Percentiles rank a stretch among this genome's conserved stretches.
These are phyloP conservation scores for Cerrena zonata DNA, from an alignment of 1,284 basidiomycete species.

Conservation along the genomic window DNA sequence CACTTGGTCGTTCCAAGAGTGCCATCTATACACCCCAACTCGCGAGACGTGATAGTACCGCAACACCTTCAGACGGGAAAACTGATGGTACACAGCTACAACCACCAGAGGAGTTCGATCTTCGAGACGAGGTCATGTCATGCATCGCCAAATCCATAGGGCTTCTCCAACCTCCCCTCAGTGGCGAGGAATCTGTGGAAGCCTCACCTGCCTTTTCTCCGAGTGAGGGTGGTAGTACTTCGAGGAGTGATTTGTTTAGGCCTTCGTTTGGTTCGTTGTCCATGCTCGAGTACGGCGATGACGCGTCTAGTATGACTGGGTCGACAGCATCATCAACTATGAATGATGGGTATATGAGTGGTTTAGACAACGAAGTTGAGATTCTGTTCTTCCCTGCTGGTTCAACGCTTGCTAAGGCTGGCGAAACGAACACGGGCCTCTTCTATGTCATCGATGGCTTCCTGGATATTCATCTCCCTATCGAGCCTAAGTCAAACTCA, in stretches of 20 bases:
- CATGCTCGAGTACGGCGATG: constrained; percentile 71
- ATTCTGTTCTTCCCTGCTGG: constrained; percentile 90
- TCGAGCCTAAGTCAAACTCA: constrained; percentile 30
- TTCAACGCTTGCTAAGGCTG: constrained; percentile 80
- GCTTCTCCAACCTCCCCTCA: constrained; percentile 78
- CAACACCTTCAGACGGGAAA: constrained; percentile 11
- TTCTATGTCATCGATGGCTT: constrained; percentile 99
- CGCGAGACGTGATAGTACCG: constrained; percentile 21
- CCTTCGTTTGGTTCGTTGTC: constrained; percentile 84
- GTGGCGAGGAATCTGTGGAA: constrained; percentile 57
- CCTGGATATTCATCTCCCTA: constrained; percentile 82
- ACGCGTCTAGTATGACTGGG: constrained; percentile 62
- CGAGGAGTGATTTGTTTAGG: constrained; percentile 46
- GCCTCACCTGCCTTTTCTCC: constrained; percentile 59
- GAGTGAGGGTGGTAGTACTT: constrained; percentile 42
- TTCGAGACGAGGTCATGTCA: constrained; percentile 91
- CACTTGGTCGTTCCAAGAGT: constrained; percentile 44
- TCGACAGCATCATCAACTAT: constrained; percentile 54
- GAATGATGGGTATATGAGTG: constrained; percentile 56
- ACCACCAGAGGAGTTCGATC: constrained; percentile 67
- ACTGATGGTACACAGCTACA: constrained; percentile 20
- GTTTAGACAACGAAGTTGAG: constrained; percentile 93
- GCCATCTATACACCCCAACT: constrained; percentile 48
- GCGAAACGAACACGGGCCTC: constrained; percentile 85
- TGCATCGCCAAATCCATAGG: constrained; percentile 98